Percentiles rank a stretch among this genome's conserved stretches.
These are phyloP conservation scores for Evansstolkia leycettana DNA, from an alignment of 495 filamentous ascomycete genomes.

Conservation along the genomic window DNA sequence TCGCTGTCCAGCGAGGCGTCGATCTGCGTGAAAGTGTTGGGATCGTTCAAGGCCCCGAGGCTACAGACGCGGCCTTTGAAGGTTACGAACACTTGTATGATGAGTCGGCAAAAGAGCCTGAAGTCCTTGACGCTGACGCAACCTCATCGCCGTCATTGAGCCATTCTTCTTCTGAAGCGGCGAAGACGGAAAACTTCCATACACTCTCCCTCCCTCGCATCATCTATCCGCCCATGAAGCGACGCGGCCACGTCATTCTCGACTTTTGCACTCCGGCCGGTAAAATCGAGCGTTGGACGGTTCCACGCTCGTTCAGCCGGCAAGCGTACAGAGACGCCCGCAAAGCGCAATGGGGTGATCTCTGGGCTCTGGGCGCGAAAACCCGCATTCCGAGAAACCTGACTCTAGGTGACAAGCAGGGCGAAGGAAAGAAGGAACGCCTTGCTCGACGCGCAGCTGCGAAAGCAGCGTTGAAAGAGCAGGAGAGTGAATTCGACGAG, in stretches of 20 bases:
- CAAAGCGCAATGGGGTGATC: slow-evolving; percentile 82
- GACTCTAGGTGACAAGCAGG: slow-evolving; percentile 48
- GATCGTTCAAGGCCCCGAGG: slow-evolving; percentile 28
- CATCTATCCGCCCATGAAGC: slow-evolving; percentile 72
- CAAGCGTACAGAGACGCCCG: slow-evolving; percentile 83
- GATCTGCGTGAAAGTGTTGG: slow-evolving; percentile 32
- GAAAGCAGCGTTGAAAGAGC: slow-evolving; percentile 17
- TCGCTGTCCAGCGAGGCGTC: slow-evolving; percentile 72
- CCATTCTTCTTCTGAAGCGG: slow-evolving; percentile 6
- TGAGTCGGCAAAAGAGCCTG: slow-evolving; percentile 1
- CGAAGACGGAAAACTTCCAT: slow-evolving; percentile 26
- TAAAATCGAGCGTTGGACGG: slow-evolving; percentile 85
- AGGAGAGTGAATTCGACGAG: slow-evolving; percentile 8
- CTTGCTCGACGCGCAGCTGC: slow-evolving; percentile 22
- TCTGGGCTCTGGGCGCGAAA: slow-evolving; percentile 94
- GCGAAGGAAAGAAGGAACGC: slow-evolving; percentile 39
- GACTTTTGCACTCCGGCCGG: slow-evolving; percentile 85
- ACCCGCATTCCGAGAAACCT: slow-evolving; percentile 51
- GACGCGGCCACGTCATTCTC: slow-evolving; percentile 72
- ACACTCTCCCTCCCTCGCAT: slow-evolving; percentile 64
- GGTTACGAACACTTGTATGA: slow-evolving; percentile 30
- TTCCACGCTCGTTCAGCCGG: slow-evolving; percentile 68
- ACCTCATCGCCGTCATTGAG: not conserved
- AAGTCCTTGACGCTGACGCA: slow-evolving; percentile 1
- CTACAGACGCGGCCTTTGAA: slow-evolving; percentile 38